Evolutionary conservation across 2,329 filamentous ascomycete species (phyloP).

Genomic region (Fusarium secorum): DNA sequence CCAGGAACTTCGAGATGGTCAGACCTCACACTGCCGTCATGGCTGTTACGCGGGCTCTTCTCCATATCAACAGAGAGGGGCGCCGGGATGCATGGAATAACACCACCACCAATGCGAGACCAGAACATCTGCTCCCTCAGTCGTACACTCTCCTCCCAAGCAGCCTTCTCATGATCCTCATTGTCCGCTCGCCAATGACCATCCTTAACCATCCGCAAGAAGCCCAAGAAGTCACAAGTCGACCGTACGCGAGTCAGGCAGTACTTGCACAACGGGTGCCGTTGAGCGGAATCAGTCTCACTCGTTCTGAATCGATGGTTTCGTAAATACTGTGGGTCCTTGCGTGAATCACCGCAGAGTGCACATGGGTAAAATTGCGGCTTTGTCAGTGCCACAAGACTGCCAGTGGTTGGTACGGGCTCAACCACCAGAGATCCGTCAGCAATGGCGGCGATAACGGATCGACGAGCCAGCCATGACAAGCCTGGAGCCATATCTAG

Average conservation of each 20-base stretch:
- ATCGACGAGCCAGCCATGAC: conserved; percentile 90
- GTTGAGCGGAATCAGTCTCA: conserved; percentile 84
- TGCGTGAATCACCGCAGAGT: conserved; percentile 85
- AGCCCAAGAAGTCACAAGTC: conserved; percentile 91
- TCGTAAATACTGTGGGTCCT: conserved; percentile 74
- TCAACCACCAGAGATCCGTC: conserved; percentile 90
- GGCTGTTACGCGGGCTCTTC: conserved; percentile 47
- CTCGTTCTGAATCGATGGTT: conserved; percentile 89
- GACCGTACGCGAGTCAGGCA: conserved; percentile 85
- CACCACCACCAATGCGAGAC: conserved; percentile 89
- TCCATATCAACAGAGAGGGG: conserved; percentile 42
- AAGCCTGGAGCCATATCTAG: conserved; percentile 89
- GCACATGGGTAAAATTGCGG: conserved; percentile 75
- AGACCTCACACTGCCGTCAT: conserved; percentile 41
- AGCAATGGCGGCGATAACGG: conserved; percentile 81
- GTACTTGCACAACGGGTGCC: conserved; percentile 89
- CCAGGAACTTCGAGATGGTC: conserved; percentile 33
- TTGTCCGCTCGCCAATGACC: conserved; percentile 89
- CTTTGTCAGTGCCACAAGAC: conserved; percentile 58
- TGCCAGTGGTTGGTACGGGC: conserved; percentile 72
- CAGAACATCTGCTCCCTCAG: conserved; percentile 97
- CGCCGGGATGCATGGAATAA: conserved; percentile 69
- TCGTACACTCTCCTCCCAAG: conserved; percentile 94
- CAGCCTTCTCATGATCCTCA: conserved; percentile 82
- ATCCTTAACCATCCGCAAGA: conserved; percentile 89